These are phyloP conservation scores for Xylariaceae sp. DNA, from an alignment of 2,329 filamentous ascomycete species.

Conservation along the genomic window DNA sequence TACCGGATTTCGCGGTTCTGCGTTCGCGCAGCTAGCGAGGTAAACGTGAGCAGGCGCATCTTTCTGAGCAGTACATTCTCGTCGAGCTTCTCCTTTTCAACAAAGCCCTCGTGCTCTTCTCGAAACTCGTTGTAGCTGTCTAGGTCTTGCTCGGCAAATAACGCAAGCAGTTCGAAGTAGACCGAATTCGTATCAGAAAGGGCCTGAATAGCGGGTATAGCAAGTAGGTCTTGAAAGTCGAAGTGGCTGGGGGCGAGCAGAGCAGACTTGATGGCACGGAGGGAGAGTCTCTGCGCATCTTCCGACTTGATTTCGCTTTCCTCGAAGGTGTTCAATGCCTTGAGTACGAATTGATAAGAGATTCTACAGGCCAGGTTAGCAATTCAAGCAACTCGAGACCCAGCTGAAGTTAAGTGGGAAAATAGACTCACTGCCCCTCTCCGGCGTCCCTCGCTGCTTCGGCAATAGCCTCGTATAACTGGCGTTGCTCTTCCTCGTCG, in stretches of 20 bases:
- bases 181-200: slow-evolving; percentile 78
- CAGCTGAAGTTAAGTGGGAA: neutral
- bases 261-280: slow-evolving; percentile 52
- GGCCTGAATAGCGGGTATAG: slow-evolving; percentile 77
- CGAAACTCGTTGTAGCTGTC: slow-evolving; percentile 96
- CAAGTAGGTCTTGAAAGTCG: slow-evolving; percentile 77
- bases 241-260: slow-evolving; percentile 54
- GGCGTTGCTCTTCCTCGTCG: slow-evolving; percentile 76
- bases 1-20: slow-evolving; percentile 87
- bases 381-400: neutral
- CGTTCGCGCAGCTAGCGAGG: slow-evolving; percentile 79
- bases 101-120: slow-evolving; percentile 81
- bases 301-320: slow-evolving; percentile 53
- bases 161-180: slow-evolving; percentile 88
- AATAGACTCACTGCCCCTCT: slow-evolving; percentile 63
- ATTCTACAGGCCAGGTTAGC: slow-evolving; percentile 33
- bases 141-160: slow-evolving; percentile 90
- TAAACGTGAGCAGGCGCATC: slow-evolving; percentile 92
- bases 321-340: slow-evolving; percentile 58
- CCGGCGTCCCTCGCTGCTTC: slow-evolving; percentile 75
- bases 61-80: slow-evolving; percentile 78
- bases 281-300: slow-evolving; percentile 56
- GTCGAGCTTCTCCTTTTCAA: slow-evolving; percentile 72
- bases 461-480: slow-evolving; percentile 77
- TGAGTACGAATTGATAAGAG: slow-evolving; percentile 64